Conservation (phyloP, 441 rosid genomes). For the Brassica hybrid region DNA sequence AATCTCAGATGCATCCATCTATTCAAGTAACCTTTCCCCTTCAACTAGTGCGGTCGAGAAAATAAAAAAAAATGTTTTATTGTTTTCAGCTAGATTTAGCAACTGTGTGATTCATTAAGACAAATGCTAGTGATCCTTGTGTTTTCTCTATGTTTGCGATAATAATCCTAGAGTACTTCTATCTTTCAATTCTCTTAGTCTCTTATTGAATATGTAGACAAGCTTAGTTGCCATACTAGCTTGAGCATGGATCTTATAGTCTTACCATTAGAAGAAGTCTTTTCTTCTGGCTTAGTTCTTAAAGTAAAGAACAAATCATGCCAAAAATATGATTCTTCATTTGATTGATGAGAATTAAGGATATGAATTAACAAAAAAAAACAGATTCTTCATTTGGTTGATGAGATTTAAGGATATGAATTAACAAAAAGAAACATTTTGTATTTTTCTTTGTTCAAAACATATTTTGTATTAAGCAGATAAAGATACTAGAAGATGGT, state of each 20-base stretch:
- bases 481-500: background rate
- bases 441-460: no score
- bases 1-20: constrained; percentile 10
- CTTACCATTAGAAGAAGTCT: background rate
- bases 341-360: background rate
- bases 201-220: background rate
- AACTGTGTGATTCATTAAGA: constrained; percentile 7
- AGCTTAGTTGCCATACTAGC: constrained; percentile 8
- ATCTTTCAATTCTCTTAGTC: background rate
- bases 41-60: constrained; percentile 1
- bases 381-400: constrained; percentile 14
- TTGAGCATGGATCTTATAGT: background rate
- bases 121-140: constrained; percentile 4
- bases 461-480: background rate
- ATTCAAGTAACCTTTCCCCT: background rate
- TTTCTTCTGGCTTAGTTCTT: background rate
- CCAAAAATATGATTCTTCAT: constrained; percentile 11
- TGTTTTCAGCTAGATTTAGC: constrained; percentile 8
- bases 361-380: background rate
- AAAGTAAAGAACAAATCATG: background rate
- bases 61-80: background rate
- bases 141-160: background rate
- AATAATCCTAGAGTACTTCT: background rate
- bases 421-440: background rate
- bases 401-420: background rate